These are phyloP conservation scores for Curvularia sp. DNA, from an alignment of 2,329 filamentous ascomycete species.

Conservation along the genomic window DNA sequence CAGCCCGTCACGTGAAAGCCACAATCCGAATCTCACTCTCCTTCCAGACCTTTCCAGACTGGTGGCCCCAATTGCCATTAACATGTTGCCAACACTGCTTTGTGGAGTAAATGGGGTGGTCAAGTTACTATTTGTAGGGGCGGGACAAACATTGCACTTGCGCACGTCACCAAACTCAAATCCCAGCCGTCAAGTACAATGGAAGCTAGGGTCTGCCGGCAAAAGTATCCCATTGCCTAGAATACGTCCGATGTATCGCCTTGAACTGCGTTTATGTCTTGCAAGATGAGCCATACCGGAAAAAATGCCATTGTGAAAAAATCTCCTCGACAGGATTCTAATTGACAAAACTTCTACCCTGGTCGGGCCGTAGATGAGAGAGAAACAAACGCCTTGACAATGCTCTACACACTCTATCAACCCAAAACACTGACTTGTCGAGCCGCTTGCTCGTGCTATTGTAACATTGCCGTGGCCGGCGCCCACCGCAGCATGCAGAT, in stretches of 20 bases:
- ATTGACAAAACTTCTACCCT: slow-evolving; percentile 13
- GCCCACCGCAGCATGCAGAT: slow-evolving; percentile 26
- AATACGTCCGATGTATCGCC: neutral
- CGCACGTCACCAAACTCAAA: slow-evolving; percentile 10
- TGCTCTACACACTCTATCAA: slow-evolving; percentile 41
- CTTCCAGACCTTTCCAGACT: neutral
- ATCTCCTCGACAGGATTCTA: neutral
- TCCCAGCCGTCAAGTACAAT: neutral
- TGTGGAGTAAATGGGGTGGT: neutral
- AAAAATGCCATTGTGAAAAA: neutral
- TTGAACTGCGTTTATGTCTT: neutral
- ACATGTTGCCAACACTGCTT: neutral
- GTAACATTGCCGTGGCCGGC: slow-evolving; percentile 29
- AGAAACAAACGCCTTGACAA: slow-evolving; percentile 23
- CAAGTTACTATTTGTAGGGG: neutral
- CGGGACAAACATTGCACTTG: neutral
- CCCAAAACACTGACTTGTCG: slow-evolving; percentile 32
- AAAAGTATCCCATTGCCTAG: neutral
- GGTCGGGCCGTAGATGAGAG: slow-evolving; percentile 2
- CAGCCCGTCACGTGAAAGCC: slow-evolving; percentile 20
- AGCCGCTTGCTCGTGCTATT: slow-evolving; percentile 32
- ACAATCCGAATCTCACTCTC: slow-evolving; percentile 14
- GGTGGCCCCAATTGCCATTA: neutral
- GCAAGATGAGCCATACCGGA: neutral
- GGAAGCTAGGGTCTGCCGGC: neutral